Percentiles rank a stretch among this genome's conserved stretches.
Conservation (phyloP, 1,284 basidiomycete species). For the Ustilago loliicola region DNA sequence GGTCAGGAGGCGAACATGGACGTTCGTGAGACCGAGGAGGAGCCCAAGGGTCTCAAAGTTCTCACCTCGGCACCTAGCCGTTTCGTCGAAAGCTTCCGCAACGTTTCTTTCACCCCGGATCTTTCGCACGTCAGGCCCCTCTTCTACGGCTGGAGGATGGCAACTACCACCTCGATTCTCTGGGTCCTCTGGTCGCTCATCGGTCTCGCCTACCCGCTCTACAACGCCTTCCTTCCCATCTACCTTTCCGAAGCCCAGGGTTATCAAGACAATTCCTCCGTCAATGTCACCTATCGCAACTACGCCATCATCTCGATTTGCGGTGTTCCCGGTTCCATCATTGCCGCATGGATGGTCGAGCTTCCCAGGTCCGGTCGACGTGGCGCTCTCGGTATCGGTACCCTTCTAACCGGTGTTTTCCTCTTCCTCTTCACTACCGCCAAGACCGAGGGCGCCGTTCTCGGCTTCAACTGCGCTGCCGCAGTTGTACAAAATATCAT, state of each 20-base stretch:
- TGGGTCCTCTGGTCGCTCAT: slow-evolving; percentile 68
- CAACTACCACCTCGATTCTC: slow-evolving; percentile 61
- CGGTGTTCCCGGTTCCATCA: slow-evolving; percentile 67
- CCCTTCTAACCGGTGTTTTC: slow-evolving; percentile 67
- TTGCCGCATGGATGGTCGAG: slow-evolving; percentile 68
- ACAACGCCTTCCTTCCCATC: slow-evolving; percentile 68
- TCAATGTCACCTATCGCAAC: slow-evolving; percentile 62
- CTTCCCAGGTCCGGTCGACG: slow-evolving; percentile 66
- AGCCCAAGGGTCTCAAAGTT: slow-evolving; percentile 28
- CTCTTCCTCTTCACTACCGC: slow-evolving; percentile 67
- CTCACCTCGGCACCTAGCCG: slow-evolving; percentile 26
- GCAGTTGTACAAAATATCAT: slow-evolving; percentile 63
- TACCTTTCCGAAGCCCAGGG: slow-evolving; percentile 56
- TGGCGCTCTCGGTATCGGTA: slow-evolving; percentile 68
- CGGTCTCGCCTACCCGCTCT: slow-evolving; percentile 69
- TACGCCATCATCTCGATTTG: slow-evolving; percentile 69
- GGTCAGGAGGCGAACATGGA: slow-evolving; percentile 63
- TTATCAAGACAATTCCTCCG: slow-evolving; percentile 23
- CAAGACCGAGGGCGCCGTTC: slow-evolving; percentile 48
- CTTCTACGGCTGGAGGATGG: slow-evolving; percentile 60
- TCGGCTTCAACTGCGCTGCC: slow-evolving; percentile 65
- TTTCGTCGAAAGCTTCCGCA: slow-evolving; percentile 26
- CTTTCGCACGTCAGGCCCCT: slow-evolving; percentile 64
- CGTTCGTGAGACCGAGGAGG: slow-evolving; percentile 25
- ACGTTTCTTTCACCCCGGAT: slow-evolving; percentile 52